Conservation (phyloP, 1,284 basidiomycete genomes). For the Polyporus tsugae region DNA sequence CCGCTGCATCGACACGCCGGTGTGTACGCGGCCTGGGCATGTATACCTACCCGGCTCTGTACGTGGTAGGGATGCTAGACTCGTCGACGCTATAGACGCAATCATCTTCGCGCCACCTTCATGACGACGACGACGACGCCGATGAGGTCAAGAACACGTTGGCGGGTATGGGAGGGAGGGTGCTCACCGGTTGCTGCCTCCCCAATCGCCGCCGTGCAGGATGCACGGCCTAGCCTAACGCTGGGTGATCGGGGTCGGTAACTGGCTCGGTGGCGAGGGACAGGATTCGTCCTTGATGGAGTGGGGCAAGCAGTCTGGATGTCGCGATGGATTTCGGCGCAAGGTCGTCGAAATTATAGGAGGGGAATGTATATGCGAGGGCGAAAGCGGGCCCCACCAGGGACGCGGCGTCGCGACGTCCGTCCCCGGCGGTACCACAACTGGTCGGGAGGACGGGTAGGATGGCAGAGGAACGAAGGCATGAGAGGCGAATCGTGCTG, state of each 20-base stretch:
- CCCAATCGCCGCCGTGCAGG: not conserved
- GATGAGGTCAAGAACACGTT: not conserved
- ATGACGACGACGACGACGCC: not conserved
- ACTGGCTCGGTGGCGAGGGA: not conserved
- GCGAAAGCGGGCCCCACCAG: not conserved
- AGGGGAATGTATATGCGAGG: not conserved
- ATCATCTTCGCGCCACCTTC: not conserved
- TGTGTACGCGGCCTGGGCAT: not conserved
- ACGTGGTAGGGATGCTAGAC: not conserved
- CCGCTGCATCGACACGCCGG: not conserved
- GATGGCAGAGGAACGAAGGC: not conserved
- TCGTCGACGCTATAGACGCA: not conserved
- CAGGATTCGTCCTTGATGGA: not conserved
- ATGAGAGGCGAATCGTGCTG: not conserved
- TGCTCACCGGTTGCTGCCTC: not conserved
- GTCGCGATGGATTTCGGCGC: not conserved
- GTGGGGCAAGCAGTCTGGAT: not conserved
- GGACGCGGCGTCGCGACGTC: not conserved
- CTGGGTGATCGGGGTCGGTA: not conserved
- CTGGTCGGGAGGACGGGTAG: not conserved
- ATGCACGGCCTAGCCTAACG: constrained; percentile 5
- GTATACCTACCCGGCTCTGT: constrained; percentile 4
- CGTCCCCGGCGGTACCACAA: not conserved
- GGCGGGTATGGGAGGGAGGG: not conserved
- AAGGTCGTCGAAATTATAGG: constrained; percentile 2